Evolutionary conservation across 306 rosid genomes (phyloP), one percentile per base, ranked within the genome.

Genomic region (Cicer arietinum): DNA sequence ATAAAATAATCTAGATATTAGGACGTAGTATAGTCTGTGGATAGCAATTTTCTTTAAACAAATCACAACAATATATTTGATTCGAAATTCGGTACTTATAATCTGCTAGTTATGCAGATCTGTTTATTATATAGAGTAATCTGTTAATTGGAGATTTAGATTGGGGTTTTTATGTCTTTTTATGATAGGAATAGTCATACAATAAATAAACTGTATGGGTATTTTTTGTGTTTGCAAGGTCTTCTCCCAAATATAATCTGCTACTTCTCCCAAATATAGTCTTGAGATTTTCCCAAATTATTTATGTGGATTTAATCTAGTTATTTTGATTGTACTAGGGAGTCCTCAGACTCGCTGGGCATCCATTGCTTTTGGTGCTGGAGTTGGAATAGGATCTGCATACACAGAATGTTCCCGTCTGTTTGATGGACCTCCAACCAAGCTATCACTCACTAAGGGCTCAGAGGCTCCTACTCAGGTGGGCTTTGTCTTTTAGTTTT

Each of bases 321-420:
- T 73, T 82, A 42, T 58, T 61, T 73, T 75, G 45, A 75, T 35
- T 66, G 45, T 67, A 43, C 53, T 63, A 93, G 97, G 97, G 93
- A 93, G 89, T 82, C 98, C 97, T 41, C 80, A 67, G 70, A 85
- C 93, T 83, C 96, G 97, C 56, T 93, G 96, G 98, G 93, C 97
- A 35, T 88, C 97, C 43, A 76, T 91, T 66, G 97, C 96, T 81
- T 90, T 88, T 81, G 97, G 97, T 18, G 98, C 97, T 75, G 98
- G 97, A 35, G 73, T 84, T 60, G 98, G 97, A 65, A 65, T 93
- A 25, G 98, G 98, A 76, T 91, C 97, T 30, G 97, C 97, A 7
- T 93, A 88, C 80, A 57, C 93, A 7, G 93, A 93, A 14, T 89
- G 98, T 51, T 86, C 88, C 80, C 86, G 72, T 45, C 67, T 84